Conservation (phyloP, 2,329 filamentous ascomycete genomes). For the Talaromyces funiculosus region DNA sequence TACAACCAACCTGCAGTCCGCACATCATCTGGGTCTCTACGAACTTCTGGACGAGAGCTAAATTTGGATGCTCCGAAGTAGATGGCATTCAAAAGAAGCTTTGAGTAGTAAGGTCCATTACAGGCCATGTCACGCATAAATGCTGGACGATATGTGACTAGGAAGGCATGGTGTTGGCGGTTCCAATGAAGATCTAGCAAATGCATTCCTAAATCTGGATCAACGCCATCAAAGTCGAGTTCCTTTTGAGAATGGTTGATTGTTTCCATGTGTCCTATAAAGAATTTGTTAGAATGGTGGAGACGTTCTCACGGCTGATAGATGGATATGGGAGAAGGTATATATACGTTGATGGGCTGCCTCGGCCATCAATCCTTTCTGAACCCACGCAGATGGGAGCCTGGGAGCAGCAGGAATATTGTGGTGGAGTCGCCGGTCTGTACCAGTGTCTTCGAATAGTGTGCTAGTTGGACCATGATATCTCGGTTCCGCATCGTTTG, state of each 20-base stretch:
- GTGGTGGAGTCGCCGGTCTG: constrained; percentile 14
- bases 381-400: constrained; percentile 23
- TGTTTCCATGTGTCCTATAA: constrained; percentile 43
- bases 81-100: constrained; percentile 49
- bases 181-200: constrained; percentile 50
- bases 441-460: constrained; percentile 40
- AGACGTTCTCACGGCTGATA: not conserved
- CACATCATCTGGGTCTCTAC: constrained; percentile 42
- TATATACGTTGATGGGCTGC: constrained; percentile 40
- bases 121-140: constrained; percentile 50
- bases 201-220: constrained; percentile 49
- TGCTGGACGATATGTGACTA: constrained; percentile 48
- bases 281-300: not conserved
- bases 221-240: constrained; percentile 53
- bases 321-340: not conserved
- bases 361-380: constrained; percentile 45
- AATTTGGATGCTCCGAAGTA: constrained; percentile 45
- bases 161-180: constrained; percentile 46
- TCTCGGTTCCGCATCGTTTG: constrained; percentile 39
- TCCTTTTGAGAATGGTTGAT: constrained; percentile 43
- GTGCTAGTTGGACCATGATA: constrained; percentile 49
- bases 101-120: constrained; percentile 48
- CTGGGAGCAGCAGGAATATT: constrained; percentile 12
- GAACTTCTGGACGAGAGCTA: constrained; percentile 42
- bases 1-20: constrained; percentile 48